Base-by-base conservation (phyloP, 2,329 filamentous ascomycete species). In the Xylariaceae sp. region DNA sequence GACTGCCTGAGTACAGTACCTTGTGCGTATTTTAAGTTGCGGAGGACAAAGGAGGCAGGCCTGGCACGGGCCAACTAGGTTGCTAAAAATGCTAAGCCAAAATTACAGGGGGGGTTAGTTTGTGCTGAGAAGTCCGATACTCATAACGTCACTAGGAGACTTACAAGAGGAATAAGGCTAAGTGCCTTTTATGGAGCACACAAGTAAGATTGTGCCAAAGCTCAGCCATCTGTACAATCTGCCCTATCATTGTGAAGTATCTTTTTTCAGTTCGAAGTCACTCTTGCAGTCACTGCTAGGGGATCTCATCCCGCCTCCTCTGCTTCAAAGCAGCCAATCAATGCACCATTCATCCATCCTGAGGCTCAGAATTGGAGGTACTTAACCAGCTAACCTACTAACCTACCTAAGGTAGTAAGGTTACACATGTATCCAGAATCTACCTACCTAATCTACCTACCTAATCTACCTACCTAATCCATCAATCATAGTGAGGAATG, bases 101-200 rank as follows among this genome's bases (percentile, higher is more conserved):
- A 26, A 26, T 26, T 26, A 18, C 19, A 12, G 41, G 41, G 21
- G 41, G 41, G 14, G 10, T 19, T 44, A 18, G 10, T 19, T 44
- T 14, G 2, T 26, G 43, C 20, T 44, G 43, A 23, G 14, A 44
- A 44, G 4, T 26, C 23, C 23, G 23, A 44, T 59, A 58, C 58
- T 44, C 32, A 59, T 59, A 58, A 56, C 59, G 59, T 61, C 59
- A 61, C 59, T 44, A 40, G 21, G 50, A 20, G 12, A 60, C 58
- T 53, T 56, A 20, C 16, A 20, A 18, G 18, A 20, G 29, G 16
- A 20, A 40, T 16, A 5, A 21, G 5, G 5, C 9, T 3, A 55
- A 37, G 58, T 57, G 52, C 29, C 46, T 43, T 45, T 14, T 20
- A n/a, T 21, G 43, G 40, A 43, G 42, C 26, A 23, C n/a, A 19